phyloP scores from a whole-genome alignment of 495 filamentous ascomycete species.

The Aspergillus haitiensis region DNA sequence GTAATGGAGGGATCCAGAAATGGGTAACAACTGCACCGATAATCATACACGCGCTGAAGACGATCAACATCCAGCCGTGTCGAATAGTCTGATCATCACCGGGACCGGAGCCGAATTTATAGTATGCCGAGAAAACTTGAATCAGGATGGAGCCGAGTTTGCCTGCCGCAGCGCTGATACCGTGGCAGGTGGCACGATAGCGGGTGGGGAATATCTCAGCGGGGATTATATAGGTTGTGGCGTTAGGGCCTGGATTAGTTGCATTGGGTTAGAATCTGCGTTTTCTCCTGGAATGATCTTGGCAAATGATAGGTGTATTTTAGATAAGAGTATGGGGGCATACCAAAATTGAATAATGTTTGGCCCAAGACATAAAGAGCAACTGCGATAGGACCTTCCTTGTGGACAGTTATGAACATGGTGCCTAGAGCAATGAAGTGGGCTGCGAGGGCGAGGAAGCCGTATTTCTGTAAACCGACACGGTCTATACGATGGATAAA shows the following conservation, averaged over 20 bases:
- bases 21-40: slow-evolving; percentile 47
- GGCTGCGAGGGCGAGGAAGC: slow-evolving; percentile 47
- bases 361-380: slow-evolving; percentile 60
- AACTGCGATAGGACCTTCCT: slow-evolving; percentile 47
- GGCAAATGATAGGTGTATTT: no score
- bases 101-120: slow-evolving; percentile 38
- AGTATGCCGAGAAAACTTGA: slow-evolving; percentile 52
- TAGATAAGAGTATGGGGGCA: background rate
- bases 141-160: slow-evolving; percentile 61
- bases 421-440: slow-evolving; percentile 52
- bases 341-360: slow-evolving; percentile 64
- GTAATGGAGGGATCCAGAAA: slow-evolving; percentile 45
- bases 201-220: slow-evolving; percentile 63
- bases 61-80: slow-evolving; percentile 46
- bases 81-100: slow-evolving; percentile 37
- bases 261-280: no score
- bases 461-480: slow-evolving; percentile 48
- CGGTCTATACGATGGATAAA: slow-evolving; percentile 49
- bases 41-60: slow-evolving; percentile 50
- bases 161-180: slow-evolving; percentile 54
- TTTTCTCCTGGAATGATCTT: no score
- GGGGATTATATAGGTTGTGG: slow-evolving; percentile 61
- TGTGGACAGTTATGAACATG: slow-evolving; percentile 46
- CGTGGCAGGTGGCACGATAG: slow-evolving; percentile 58
- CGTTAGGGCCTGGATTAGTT: slow-evolving; percentile 48